phyloP scores from a whole-genome alignment of 2,329 filamentous ascomycete genomes.

The Hymenoscyphus salicellus region DNA sequence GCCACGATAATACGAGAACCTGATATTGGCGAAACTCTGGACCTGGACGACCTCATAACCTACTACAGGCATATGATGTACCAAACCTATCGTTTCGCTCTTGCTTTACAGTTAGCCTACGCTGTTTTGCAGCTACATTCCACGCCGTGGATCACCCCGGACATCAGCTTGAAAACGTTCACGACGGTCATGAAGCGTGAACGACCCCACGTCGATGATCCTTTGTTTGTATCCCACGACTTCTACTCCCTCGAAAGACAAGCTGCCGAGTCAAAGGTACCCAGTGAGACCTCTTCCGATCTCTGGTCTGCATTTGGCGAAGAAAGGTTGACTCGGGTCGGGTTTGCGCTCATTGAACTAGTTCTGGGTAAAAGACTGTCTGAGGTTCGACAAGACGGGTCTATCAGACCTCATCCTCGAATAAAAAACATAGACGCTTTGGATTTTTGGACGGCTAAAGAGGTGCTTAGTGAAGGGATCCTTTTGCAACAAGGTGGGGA shows the following conservation, averaged over 20 bases:
- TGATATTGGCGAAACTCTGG: background rate
- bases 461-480: background rate
- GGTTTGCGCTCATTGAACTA: background rate
- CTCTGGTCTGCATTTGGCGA: background rate
- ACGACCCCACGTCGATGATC: background rate
- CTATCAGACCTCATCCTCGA: conserved; percentile 2
- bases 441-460: background rate
- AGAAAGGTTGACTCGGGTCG: background rate
- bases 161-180: background rate
- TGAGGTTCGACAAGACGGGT: conserved; percentile 10
- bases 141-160: background rate
- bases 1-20: background rate
- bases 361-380: background rate
- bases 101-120: background rate
- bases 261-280: background rate
- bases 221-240: background rate
- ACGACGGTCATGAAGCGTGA: background rate
- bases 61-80: background rate
- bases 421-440: background rate
- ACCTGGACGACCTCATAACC: background rate
- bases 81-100: background rate
- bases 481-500: background rate
- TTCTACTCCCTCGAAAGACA: background rate
- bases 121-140: background rate
- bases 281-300: background rate